A percentile compares a stretch with the other conserved stretches of the same genome.
Conservation (phyloP, 2,329 filamentous ascomycete genomes). For the Juglanconis oblonga region DNA sequence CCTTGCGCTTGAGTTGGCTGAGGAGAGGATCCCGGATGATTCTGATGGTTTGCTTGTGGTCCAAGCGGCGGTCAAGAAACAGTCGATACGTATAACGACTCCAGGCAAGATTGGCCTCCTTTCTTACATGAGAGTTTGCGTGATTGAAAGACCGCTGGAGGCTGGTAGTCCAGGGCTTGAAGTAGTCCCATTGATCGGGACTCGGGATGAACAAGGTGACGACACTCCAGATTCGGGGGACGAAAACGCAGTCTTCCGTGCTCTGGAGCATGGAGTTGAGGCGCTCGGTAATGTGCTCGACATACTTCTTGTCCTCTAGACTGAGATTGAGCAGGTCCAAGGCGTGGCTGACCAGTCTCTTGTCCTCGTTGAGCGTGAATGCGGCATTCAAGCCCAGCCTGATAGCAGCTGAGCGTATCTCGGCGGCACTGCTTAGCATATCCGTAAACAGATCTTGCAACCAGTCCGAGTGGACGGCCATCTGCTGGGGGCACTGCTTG, state of each 20-base stretch:
- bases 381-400: conserved; percentile 70
- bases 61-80: conserved; percentile 53
- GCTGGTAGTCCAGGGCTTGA: conserved; percentile 71
- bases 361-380: conserved; percentile 66
- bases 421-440: conserved; percentile 74
- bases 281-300: conserved; percentile 64
- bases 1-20: conserved; percentile 66
- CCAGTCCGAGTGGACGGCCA: conserved; percentile 75
- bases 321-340: conserved; percentile 59
- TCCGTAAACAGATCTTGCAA: conserved; percentile 77
- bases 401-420: conserved; percentile 74
- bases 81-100: conserved; percentile 77
- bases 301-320: conserved; percentile 61
- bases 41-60: not conserved
- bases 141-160: conserved; percentile 84
- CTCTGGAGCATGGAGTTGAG: conserved; percentile 67
- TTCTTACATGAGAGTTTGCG: conserved; percentile 65
- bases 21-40: conserved; percentile 63
- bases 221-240: conserved; percentile 87
- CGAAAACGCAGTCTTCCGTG: conserved; percentile 59
- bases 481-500: conserved; percentile 65
- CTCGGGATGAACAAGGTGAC: conserved; percentile 74
- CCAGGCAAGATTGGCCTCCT: conserved; percentile 82
- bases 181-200: conserved; percentile 69
- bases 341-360: conserved; percentile 63